Base-by-base conservation (phyloP, 441 rosid species). In the Kokia cookei region DNA sequence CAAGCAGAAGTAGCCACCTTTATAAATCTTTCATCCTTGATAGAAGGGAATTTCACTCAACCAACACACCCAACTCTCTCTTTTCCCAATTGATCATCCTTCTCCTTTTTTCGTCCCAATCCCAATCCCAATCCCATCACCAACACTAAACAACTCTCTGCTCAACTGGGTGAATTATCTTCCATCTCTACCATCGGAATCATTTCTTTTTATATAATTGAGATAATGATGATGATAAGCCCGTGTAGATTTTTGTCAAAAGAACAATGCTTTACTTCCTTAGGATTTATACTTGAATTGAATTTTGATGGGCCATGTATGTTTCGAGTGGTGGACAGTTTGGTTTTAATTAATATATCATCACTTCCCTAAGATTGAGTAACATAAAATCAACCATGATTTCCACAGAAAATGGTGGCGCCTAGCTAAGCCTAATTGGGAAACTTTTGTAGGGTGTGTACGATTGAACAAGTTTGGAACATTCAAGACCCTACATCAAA, bases 261-360 rank as follows among this genome's bases (percentile, higher is more conserved):
- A 37, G 42, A 37, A 69, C 67, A 73, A 74, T 73, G 55, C 82
- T 76, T 77, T 82, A 67, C 82, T 83, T 77, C 45, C 7, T 60
- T 47, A 58, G 51, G 57, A 75, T 70, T 71, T 71, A 76, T 78
- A 26, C 77, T 71, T 53, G 47, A 71, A 29, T 51, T 51, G 42
- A 37, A 47, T 53, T 60, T 64, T 32, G 60, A n/a, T n/a, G 10
- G 6, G 69, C 51, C 60, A 43, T 24, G 10, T 19, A 3, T 27
- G 4, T 24, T 37, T 13, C 13, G 22, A 64, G 60, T 63, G 29
- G 19, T 53, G 48, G 14, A 53, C 14, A 37, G 1, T 47, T 37
- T 63, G 17, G 57, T 72, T 47, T 53, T 4, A 59, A 22, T 9
- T 57, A 57, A 22, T 59, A 12, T 71, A 63, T 19, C 58, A 72